Base-by-base conservation (phyloP, 805 yeast genomes). In the Komagataella pastoris region DNA sequence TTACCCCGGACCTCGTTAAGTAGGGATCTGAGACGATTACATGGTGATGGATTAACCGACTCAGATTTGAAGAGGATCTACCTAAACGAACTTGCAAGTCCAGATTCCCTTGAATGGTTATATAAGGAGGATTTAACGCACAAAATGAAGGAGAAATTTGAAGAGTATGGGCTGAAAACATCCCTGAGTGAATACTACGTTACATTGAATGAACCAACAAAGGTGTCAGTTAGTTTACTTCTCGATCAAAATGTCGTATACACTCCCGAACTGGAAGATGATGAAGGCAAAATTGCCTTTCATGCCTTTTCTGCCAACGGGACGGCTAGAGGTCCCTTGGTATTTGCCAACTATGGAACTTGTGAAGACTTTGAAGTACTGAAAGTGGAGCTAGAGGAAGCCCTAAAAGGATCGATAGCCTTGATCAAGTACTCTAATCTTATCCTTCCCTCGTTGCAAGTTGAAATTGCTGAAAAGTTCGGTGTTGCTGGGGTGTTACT, bases 1-100 rank as follows among this genome's bases (percentile, higher is more conserved):
- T 70, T 88, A 14, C 97, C 96, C 1, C 66, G 96, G 53, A 87
- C 97, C 1, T 86, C 96, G 2, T 68, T 88, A 17, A 79, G 85
- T 49, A 70, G 96, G 56, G 97, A 90, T 64, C 79, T 85, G 59
- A 75, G 91, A 58, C 68, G 96, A 49, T 64, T 87, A 56, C 87
- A 88, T 65, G 81, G 83, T 36, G 74, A 80, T 43, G 75, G 70
- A 51, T 61, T 87, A 49, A 82, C 95, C 2, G 74, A 73, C 52
- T 74, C 80, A 7, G 97, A 89, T 55, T 73, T 85, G 30, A 81
- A 85, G 57, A 71, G 96, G 40, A 64, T 79, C 17, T 81, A 75
- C 56, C 61, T 86, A 49, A 68, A 67, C 19, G 58, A 69, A 2
- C 59, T 78, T 47, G 62, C 65, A 43, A 58, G 62, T 1, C 55